A percentile compares a stretch with the other conserved stretches of the same genome.
Conservation (phyloP, 192 early-diverging fungal species). For the Gigaspora rosea region DNA sequence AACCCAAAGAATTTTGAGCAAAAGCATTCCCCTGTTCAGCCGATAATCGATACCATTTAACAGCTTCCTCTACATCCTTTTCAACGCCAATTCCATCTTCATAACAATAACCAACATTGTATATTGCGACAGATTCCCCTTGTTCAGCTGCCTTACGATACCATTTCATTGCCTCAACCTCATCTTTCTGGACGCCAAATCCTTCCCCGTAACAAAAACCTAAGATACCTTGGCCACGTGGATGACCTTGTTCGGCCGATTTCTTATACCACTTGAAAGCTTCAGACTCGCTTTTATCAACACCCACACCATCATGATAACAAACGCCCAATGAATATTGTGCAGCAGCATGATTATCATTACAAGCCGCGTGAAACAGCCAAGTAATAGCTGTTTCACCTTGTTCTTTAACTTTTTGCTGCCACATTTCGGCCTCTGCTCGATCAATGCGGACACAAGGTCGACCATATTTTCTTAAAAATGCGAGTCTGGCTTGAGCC, state of each 20-base stretch:
- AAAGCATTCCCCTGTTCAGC: slow-evolving; percentile 80
- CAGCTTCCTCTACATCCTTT: slow-evolving; percentile 52
- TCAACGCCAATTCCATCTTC: slow-evolving; percentile 64
- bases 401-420: slow-evolving; percentile 56
- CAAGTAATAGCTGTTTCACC: slow-evolving; percentile 62
- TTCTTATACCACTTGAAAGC: slow-evolving; percentile 76
- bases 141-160: slow-evolving; percentile 61
- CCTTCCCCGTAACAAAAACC: slow-evolving; percentile 88
- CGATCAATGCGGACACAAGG: slow-evolving; percentile 77
- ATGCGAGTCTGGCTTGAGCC: slow-evolving; percentile 69
- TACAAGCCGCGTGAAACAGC: slow-evolving; percentile 61
- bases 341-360: slow-evolving; percentile 57
- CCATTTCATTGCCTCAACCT: slow-evolving; percentile 67
- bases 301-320: slow-evolving; percentile 78
- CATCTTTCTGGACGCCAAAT: slow-evolving; percentile 70
- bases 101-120: slow-evolving; percentile 67
- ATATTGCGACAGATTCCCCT: slow-evolving; percentile 63
- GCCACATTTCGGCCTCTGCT: slow-evolving; percentile 79
- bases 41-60: slow-evolving; percentile 66
- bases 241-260: slow-evolving; percentile 61
- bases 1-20: slow-evolving; percentile 84
- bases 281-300: slow-evolving; percentile 59
- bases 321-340: slow-evolving; percentile 76
- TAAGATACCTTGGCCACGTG: slow-evolving; percentile 69
- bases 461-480: slow-evolving; percentile 78